Percentiles rank a stretch among this genome's conserved stretches.
Conservation (phyloP, 805 yeast genomes). For the Osmozyma mogii region DNA sequence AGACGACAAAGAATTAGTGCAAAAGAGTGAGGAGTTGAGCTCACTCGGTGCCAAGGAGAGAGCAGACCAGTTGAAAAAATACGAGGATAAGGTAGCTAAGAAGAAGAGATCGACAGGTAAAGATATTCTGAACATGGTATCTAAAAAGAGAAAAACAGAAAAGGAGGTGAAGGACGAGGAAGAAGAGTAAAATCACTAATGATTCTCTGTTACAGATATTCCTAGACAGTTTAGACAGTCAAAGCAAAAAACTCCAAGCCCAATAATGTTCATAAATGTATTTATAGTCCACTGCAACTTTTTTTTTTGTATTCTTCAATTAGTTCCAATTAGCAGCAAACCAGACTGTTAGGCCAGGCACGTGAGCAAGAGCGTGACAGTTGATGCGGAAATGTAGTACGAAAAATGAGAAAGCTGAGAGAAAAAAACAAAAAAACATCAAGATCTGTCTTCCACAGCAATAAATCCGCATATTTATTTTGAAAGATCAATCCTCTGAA, state of each 20-base stretch:
- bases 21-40: constrained; percentile 42
- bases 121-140: neutral
- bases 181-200: neutral
- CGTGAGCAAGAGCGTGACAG: no score
- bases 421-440: neutral
- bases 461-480: neutral
- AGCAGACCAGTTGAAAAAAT: constrained; percentile 57
- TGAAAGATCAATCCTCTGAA: neutral
- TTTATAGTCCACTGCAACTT: no score
- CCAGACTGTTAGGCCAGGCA: no score
- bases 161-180: neutral
- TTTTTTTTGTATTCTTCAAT: no score
- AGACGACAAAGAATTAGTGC: constrained; percentile 49
- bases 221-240: no score
- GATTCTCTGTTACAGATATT: neutral
- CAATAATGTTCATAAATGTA: no score
- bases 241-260: no score
- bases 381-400: no score
- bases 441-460: neutral
- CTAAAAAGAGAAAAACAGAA: neutral
- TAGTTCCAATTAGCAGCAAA: no score
- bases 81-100: constrained; percentile 43
- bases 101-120: constrained; percentile 12
- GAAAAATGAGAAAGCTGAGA: no score
- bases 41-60: constrained; percentile 63